Conservation (phyloP, 1,139 yeast genomes). For the Pichia sp. region DNA sequence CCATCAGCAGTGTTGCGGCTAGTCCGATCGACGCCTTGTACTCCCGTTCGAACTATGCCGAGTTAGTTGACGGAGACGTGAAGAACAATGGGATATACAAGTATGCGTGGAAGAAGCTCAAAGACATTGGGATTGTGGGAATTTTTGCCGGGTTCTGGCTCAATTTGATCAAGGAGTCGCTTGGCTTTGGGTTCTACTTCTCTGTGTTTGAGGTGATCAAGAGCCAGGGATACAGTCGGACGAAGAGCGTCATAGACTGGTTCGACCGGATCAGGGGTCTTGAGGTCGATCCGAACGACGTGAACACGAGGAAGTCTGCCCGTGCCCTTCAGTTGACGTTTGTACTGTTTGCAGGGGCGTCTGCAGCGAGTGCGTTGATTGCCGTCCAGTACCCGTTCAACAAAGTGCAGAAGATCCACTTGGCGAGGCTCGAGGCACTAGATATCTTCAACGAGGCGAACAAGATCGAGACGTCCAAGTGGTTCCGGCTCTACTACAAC, state of each 20-base stretch:
- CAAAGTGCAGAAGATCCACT: conserved; percentile 74
- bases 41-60: conserved; percentile 73
- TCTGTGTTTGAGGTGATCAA: conserved; percentile 81
- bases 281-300: conserved; percentile 32
- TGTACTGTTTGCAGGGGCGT: conserved; percentile 80
- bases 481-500: conserved; percentile 53
- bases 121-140: conserved; percentile 73
- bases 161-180: conserved; percentile 71
- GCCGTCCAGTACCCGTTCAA: conserved; percentile 79
- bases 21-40: conserved; percentile 93
- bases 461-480: conserved; percentile 32
- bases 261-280: conserved; percentile 18
- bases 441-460: conserved; percentile 57
- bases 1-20: conserved; percentile 82
- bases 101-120: conserved; percentile 65
- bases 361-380: conserved; percentile 75
- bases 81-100: conserved; percentile 54
- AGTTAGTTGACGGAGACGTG: conserved; percentile 64
- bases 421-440: conserved; percentile 72
- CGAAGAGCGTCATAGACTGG: conserved; percentile 35
- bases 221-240: conserved; percentile 53
- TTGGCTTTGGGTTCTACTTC: conserved; percentile 85
- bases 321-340: conserved; percentile 60
- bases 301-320: conserved; percentile 39
- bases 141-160: conserved; percentile 86